A percentile compares a stretch with the other conserved stretches of the same genome.
phyloP scores from a whole-genome alignment of 768 basidiomycete genomes.

The Kondoa subrosea region DNA sequence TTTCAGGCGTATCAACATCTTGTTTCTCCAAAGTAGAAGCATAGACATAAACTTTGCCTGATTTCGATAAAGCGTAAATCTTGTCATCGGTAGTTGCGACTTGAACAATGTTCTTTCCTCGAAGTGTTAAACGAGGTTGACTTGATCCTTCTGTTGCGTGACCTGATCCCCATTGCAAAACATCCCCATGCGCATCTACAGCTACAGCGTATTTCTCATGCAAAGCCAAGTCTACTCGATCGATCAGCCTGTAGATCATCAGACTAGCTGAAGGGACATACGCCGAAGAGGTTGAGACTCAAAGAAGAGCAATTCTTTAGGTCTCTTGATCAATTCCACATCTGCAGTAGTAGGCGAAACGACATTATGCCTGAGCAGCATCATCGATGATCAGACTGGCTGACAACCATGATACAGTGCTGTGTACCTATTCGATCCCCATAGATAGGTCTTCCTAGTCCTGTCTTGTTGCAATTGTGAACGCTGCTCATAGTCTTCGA shows the following conservation, averaged over 20 bases:
- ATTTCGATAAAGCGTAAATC: constrained; percentile 61
- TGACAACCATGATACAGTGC: too few relatives aligned
- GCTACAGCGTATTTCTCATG: constrained; percentile 45
- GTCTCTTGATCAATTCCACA: constrained; percentile 19
- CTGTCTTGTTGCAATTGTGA: neutral
- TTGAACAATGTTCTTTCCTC: constrained; percentile 22
- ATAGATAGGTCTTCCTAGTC: neutral
- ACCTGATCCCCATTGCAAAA: constrained; percentile 66
- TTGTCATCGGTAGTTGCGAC: constrained; percentile 27
- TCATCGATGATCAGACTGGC: neutral
- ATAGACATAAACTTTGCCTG: constrained; percentile 57
- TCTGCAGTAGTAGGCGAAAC: neutral
- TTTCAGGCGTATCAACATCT: constrained; percentile 32
- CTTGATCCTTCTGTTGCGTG: constrained; percentile 34
- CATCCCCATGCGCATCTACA: constrained; percentile 60
- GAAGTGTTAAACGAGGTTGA: constrained; percentile 30
- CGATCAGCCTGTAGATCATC: constrained; percentile 36
- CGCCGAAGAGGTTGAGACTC: constrained; percentile 56
- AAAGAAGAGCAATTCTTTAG: constrained; percentile 29
- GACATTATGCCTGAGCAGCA: neutral
- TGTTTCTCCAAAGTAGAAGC: constrained; percentile 43
- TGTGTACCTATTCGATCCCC: neutral
- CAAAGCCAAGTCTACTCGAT: constrained; percentile 52
- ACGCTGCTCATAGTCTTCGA: neutral
- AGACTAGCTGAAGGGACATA: constrained; percentile 45